Conservation (phyloP, 2,329 filamentous ascomycete genomes). For the Penicillium sp. region DNA sequence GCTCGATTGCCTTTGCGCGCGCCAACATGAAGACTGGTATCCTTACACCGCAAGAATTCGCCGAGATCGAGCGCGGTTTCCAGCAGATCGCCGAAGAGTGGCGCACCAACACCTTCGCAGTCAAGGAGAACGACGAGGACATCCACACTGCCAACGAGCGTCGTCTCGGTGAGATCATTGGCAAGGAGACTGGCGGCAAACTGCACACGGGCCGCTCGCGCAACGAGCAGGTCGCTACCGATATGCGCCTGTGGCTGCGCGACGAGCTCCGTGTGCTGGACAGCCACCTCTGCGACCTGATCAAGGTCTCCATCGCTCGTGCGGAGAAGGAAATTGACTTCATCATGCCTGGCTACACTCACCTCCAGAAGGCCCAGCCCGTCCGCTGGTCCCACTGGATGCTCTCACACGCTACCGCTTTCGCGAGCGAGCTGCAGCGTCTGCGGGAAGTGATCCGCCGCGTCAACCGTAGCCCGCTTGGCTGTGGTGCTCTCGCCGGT, state of each 20-base stretch:
- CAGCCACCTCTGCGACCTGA: slow-evolving; percentile 62
- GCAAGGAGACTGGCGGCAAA: slow-evolving; percentile 80
- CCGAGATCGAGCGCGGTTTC: slow-evolving; percentile 70
- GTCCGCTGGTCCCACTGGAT: slow-evolving; percentile 82
- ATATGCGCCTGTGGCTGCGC: slow-evolving; percentile 86
- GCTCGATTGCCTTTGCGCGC: slow-evolving; percentile 75
- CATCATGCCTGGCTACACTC: slow-evolving; percentile 86
- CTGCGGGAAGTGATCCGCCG: slow-evolving; percentile 68
- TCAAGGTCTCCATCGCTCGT: slow-evolving; percentile 65
- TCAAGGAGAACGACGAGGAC: slow-evolving; percentile 50
- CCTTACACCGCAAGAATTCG: slow-evolving; percentile 69
- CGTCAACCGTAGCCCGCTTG: slow-evolving; percentile 70
- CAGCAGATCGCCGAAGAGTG: slow-evolving; percentile 51
- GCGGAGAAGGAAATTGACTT: slow-evolving; percentile 72
- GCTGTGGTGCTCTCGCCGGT: slow-evolving; percentile 73
- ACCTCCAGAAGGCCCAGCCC: slow-evolving; percentile 78
- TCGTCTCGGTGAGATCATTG: slow-evolving; percentile 76
- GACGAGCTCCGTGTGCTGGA: slow-evolving; percentile 71
- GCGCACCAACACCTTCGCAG: slow-evolving; percentile 38
- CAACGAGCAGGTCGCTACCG: slow-evolving; percentile 86
- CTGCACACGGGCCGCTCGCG: slow-evolving; percentile 83
- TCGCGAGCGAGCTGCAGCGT: slow-evolving; percentile 71
- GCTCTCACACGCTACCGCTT: slow-evolving; percentile 69
- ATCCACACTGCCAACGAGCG: slow-evolving; percentile 72
- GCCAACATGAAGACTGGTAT: slow-evolving; percentile 75